Evolutionary conservation across 805 yeast species (phyloP), one percentile per base, ranked within the genome.

Genomic region (Candida morakotiae): DNA sequence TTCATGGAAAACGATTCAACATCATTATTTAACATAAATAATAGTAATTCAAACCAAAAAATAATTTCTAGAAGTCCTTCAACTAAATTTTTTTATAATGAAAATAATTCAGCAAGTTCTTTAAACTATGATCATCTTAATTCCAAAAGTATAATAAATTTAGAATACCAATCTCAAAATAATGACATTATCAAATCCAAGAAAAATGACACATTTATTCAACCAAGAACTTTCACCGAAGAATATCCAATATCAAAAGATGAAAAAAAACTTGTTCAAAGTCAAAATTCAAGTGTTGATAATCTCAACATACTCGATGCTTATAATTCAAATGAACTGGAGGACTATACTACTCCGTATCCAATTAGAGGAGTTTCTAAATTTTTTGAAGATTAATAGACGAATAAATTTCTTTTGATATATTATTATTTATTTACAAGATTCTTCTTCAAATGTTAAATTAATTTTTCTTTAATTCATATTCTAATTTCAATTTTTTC

Each of bases 401-500:
- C n/a, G n/a, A n/a, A n/a, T 7, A 42, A 55, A 38, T 58, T 42
- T 23, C 45, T 37, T 23, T 31, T 41, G 4, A 20, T 25, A 14
- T 24, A 15, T 21, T 18, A 16, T 27, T 22, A 15, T 33, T 40
- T 47, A 47, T 40, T 23, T 44, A 41, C 48, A 43, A 27, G 37
- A 26, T n/a, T n/a, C n/a, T n/a, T n/a, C n/a, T n/a, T n/a, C n/a
- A n/a, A n/a, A n/a, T n/a, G n/a, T n/a, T n/a, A n/a, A n/a, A 6
- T 20, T 22, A 16, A 16, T 15, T 5, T 49, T 66, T 60, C 45
- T 62, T 60, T 31, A 56, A 72, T 56, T 79, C 84, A 53, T 83
- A 85, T 56, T 87, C 95, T 53, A 73, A 69, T 60, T 75, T 80
- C 65, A 89, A 73, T 58, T 77, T 70, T 35, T 74, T 76, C 53